Base-by-base conservation (phyloP, 2,329 filamentous ascomycete genomes). In the Metarhizium brunneum region DNA sequence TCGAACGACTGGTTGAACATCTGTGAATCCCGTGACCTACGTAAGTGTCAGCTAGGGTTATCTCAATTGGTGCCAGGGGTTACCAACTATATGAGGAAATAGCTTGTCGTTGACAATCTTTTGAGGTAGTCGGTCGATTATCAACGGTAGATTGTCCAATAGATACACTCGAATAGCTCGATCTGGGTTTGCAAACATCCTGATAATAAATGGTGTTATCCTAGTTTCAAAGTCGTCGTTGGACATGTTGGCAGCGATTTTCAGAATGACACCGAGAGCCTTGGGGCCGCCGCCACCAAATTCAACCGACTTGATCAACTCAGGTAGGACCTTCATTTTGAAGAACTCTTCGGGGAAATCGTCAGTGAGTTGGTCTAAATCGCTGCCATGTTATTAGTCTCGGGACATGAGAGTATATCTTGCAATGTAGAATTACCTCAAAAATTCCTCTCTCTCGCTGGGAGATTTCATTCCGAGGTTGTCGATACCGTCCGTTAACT, bases 301-400 rank as follows among this genome's bases (percentile, higher is more conserved):
- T 66, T 99, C 94, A n/a, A 97, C 91, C 0, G 92, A 96, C 68
- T 97, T 99, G n/a, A 99, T 79, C 35, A 99, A 76, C 67, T 99
- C 94, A 0, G 94, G 94, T 8, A 99, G 78, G 3, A 99, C 85
- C 66, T 97, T 99, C 80, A 95, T 88, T 68, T 95, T 95, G 78
- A 97, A 96, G 70, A 96, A 99, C 57, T 97, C 94, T 66, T 96
- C 92, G 0, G 94, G 94, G 59, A 97, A 96, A 69, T 99, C 92
- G 62, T 96, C 90, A 0, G 90, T 87, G 5, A 96, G 79, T 57
- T 88, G 80, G 61, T 95, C 90, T 6, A 99, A 81, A 65, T 95
- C 90, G 54, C 77, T 80, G 47, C 49, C 13, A 61, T 77, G 14
- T 4, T 2, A 6, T 80, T 38, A 56, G 59, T 62, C 50, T 14